Base-by-base conservation (phyloP, 768 basidiomycete species). In the Leccinum ochraceum region DNA sequence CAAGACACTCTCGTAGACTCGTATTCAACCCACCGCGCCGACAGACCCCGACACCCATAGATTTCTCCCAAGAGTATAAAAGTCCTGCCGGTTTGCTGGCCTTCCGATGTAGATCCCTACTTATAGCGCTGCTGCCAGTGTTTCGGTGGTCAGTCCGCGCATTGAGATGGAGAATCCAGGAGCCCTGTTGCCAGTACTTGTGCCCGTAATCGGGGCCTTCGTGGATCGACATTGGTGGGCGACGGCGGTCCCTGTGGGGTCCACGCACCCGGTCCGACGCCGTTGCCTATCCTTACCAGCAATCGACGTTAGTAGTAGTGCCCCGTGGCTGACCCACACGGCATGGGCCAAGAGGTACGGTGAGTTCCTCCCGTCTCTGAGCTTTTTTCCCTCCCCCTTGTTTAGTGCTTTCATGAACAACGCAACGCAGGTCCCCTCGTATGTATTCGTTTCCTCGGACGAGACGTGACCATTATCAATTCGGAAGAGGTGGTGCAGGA, bases 281-380 rank as follows among this genome's bases (percentile, higher is more conserved):
- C 49, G 6, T 26, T 65, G 2, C 64, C 66, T 10, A 20, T 67
- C n/a, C 13, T 66, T 11, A n/a, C n/a, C n/a, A n/a, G 66, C 61
- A 17, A 65, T 60, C 17, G 62, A 60, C 9, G 36, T 67, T 26
- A 39, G 60, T 46, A 26, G 48, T 14, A 36, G 26, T 26, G 32
- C 26, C 1, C 64, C 66, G 9, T 63, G 62, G 57, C 14, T 66
- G 24, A 67, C 59, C 22, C 63, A 67, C 37, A 57, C 57, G 28
- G 6, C 36, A n/a, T 67, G 66, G 66, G 60, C 57, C 7, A 22
- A 55, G 37, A 4, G 55, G 20, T 55, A 66, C n/a, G 64, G 66
- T 61, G 34, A 50, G 56, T 51, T 10, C 0, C 10, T 37, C 36
- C 3, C 7, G n/a, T 14, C 22, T n/a, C 49, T 34, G 22, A 3